Conservation (phyloP, 2,329 filamentous ascomycete species). For the Aspergillus sp. region DNA sequence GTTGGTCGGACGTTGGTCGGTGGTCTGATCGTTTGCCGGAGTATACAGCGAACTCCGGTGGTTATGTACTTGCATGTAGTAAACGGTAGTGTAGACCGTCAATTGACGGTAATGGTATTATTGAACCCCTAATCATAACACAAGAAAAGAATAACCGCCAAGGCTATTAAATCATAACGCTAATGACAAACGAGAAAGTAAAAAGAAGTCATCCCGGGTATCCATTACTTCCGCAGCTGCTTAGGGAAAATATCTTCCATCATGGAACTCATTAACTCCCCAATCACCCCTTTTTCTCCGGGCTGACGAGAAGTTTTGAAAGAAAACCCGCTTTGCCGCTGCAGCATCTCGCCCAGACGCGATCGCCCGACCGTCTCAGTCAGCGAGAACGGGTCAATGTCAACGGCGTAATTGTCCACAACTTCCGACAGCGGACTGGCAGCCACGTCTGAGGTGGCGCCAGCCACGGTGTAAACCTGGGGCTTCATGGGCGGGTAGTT, state of each 20-base stretch:
- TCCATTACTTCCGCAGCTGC: constrained; percentile 16
- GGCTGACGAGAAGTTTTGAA: background rate
- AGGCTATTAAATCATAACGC: background rate
- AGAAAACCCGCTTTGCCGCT: constrained; percentile 24
- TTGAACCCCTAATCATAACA: background rate
- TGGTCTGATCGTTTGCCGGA: background rate
- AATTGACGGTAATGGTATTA: background rate
- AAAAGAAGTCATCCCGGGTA: constrained; percentile 7
- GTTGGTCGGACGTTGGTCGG: background rate
- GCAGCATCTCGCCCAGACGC: constrained; percentile 29
- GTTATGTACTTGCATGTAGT: no score
- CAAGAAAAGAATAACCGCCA: background rate
- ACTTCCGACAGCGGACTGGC: constrained; percentile 53
- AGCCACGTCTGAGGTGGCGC: constrained; percentile 33
- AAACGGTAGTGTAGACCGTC: no score
- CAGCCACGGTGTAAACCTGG: constrained; percentile 50
- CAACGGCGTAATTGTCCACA: constrained; percentile 49
- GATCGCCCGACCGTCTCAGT: constrained; percentile 43
- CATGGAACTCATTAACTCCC: constrained; percentile 31
- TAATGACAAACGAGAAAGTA: background rate
- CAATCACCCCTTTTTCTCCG: constrained; percentile 24
- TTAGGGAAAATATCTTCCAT: constrained; percentile 34
- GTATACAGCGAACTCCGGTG: no score
- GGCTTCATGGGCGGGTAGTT: constrained; percentile 44
- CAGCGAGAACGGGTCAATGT: constrained; percentile 52